Base-by-base conservation (phyloP, 2,329 filamentous ascomycete genomes). In the Xylariaceae sp. region DNA sequence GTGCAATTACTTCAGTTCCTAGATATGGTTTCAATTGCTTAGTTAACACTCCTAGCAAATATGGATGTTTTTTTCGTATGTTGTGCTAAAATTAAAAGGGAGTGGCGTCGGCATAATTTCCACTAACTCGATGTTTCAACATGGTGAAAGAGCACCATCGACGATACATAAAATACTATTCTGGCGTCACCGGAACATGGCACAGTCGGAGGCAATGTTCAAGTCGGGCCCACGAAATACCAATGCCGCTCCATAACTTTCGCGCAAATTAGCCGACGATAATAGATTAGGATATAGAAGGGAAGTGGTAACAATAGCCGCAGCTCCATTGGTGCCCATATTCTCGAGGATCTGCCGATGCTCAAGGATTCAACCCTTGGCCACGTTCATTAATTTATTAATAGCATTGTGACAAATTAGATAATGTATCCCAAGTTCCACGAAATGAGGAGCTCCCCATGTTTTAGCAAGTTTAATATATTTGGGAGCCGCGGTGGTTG, bases 391-490 rank as follows among this genome's bases (percentile, higher is more conserved):
- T 42, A 54, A 60, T 52, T 59, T 51, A 57, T 52, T 54, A 49
- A 44, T 26, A 26, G 9, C 23, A 26, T 16, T 51, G 57, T 46
- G 54, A 56, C 57, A 20, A 46, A 55, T 60, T 60, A 60, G 54
- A 54, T 60, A 57, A 60, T n/a, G 42, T 45, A 44, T 57, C 46
- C 54, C 52, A 60, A 43, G 51, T 54, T 60, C 57, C 57, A 55
- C 57, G 52, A 53, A 58, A 45, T 50, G 55, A 52, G 52, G 55
- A 55, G 44, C 19, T 48, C 21, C 40, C 52, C 48, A 56, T 48
- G 49, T 44, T 48, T 43, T 51, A 57, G 50, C 29, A 48, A 60
- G 54, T 57, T 64, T 65, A 65, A 64, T 63, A 57, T 54, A 66
- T 61, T 62, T 47, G n/a, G 32, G 41, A 54, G 29, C 48, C 47